Evolutionary conservation across 768 basidiomycete species (phyloP).

Genomic region (Hygrocybe punicea): DNA sequence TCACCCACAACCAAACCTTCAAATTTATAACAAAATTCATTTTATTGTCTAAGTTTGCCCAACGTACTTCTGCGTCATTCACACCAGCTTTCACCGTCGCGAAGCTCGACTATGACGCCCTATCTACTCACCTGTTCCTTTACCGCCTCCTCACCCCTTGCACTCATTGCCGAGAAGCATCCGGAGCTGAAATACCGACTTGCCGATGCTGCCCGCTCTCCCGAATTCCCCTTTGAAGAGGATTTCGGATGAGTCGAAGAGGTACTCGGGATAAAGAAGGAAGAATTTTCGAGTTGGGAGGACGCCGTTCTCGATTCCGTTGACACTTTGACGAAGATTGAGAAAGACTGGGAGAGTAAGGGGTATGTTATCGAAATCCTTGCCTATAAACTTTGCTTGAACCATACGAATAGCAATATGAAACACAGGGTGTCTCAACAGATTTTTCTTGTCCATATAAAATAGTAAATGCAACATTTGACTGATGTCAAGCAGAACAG

Average conservation of each 20-base stretch:
- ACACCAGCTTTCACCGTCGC: slow-evolving; percentile 25
- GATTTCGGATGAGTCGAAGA: slow-evolving; percentile 31
- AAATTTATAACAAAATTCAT: too few species aligned
- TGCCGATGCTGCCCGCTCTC: slow-evolving; percentile 15
- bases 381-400: not conserved
- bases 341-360: slow-evolving; percentile 22
- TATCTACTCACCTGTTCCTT: slow-evolving; percentile 30
- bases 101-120: slow-evolving; percentile 18
- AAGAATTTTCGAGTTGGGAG: slow-evolving; percentile 31
- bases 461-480: too few species aligned
- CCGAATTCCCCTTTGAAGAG: slow-evolving; percentile 18
- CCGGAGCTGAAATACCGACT: slow-evolving; percentile 31
- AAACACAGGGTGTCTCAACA: too few species aligned
- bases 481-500: too few species aligned
- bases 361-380: slow-evolving; percentile 11
- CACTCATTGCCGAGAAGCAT: slow-evolving; percentile 27
- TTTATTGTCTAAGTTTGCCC: slow-evolving; percentile 41
- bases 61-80: slow-evolving; percentile 38
- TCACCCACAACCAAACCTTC: too few species aligned
- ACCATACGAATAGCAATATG: too few species aligned
- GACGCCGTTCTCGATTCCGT: slow-evolving; percentile 33
- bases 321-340: slow-evolving; percentile 22
- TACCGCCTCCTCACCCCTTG: slow-evolving; percentile 30
- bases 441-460: too few species aligned
- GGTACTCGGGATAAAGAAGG: slow-evolving; percentile 32